Evolutionary conservation across 176 grass and related monocot species (phyloP).

Genomic region (Avena insularis): DNA sequence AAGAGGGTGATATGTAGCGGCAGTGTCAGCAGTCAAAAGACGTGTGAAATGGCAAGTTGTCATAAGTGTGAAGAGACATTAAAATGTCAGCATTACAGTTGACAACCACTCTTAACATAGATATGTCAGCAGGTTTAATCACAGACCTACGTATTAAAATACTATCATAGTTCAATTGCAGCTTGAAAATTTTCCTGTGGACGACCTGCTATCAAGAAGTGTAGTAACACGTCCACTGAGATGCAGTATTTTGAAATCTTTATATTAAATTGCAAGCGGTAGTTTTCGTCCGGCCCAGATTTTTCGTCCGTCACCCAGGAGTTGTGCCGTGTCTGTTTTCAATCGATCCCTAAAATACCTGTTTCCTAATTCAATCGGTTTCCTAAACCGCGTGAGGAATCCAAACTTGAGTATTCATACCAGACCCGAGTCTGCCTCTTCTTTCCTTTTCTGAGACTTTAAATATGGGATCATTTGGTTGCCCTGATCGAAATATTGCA

Average conservation of each 20-base stretch:
- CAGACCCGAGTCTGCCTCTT: too few species aligned
- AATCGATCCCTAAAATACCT: too few species aligned
- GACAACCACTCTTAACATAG: not conserved
- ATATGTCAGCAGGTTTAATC: not conserved
- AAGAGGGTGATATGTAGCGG: not conserved
- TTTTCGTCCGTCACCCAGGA: too few species aligned
- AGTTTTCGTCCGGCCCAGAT: too few species aligned
- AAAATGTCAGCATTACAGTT: not conserved
- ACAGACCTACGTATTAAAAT: not conserved
- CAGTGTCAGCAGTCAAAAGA: not conserved
- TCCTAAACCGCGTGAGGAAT: too few species aligned
- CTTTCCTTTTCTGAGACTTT: too few species aligned
- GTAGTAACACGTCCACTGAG: not conserved
- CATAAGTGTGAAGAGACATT: not conserved
- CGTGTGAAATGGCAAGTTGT: not conserved
- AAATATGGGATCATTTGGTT: too few species aligned
- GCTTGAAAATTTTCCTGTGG: constrained; percentile 5
- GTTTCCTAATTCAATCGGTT: too few species aligned
- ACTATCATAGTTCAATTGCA: constrained; percentile 15
- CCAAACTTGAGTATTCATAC: too few species aligned
- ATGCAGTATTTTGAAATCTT: not conserved
- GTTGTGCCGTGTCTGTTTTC: too few species aligned
- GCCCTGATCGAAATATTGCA: too few species aligned
- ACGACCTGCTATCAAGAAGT: not conserved
- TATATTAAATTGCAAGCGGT: too few species aligned